phyloP scores from a whole-genome alignment of 2,329 filamentous ascomycete species.

The Sporothrix schenckii region DNA sequence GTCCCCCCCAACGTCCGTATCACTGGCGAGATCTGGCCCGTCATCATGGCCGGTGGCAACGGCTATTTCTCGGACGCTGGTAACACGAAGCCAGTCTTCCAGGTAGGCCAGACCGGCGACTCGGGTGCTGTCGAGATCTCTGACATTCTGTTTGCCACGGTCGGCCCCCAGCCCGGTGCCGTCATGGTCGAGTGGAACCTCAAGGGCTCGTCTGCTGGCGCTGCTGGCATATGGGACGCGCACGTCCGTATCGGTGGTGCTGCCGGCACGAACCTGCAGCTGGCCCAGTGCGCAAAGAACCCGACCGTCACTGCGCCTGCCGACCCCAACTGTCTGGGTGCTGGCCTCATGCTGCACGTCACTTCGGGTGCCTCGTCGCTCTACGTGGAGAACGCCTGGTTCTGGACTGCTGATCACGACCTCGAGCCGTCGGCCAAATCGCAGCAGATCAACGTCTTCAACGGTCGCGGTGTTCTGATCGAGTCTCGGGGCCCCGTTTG shows the following conservation, averaged over 20 bases:
- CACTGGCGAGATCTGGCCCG: conserved; percentile 86
- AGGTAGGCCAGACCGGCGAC: conserved; percentile 77
- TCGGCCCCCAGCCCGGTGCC: conserved; percentile 80
- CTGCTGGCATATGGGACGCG: conserved; percentile 88
- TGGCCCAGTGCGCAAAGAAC: conserved; percentile 76
- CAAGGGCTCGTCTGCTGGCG: conserved; percentile 65
- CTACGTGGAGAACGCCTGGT: conserved; percentile 88
- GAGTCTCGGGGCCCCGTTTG: conserved; percentile 76
- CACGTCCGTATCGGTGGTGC: conserved; percentile 91
- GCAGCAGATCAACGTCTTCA: conserved; percentile 79
- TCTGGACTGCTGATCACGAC: conserved; percentile 90
- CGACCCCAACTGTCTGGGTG: conserved; percentile 70
- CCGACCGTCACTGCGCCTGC: conserved; percentile 54
- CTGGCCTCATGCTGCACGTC: conserved; percentile 71
- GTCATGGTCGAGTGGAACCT: conserved; percentile 94
- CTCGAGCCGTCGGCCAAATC: conserved; percentile 73
- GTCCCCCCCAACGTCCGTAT: conserved; percentile 82
- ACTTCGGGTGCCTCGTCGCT: conserved; percentile 61
- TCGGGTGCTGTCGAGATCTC: conserved; percentile 81
- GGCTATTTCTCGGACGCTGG: conserved; percentile 70
- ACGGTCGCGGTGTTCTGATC: conserved; percentile 79
- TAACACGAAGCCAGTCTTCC: conserved; percentile 82
- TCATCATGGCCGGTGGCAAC: conserved; percentile 79
- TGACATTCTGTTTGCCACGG: conserved; percentile 82
- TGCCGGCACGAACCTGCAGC: conserved; percentile 80